Conservation (phyloP, 805 yeast genomes). For the Teunomyces kruisii region DNA sequence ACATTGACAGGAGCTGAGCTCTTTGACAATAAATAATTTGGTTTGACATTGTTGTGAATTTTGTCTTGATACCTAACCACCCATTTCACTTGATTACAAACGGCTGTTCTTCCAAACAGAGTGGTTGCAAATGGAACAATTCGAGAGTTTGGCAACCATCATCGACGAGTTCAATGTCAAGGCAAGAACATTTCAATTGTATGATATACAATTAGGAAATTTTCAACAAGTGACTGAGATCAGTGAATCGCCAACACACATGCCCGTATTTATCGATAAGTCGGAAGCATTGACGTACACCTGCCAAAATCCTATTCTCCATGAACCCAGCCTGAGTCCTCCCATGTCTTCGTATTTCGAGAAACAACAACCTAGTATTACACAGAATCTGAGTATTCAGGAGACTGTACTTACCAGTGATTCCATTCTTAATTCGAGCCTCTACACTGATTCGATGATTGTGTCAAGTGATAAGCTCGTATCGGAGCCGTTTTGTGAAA, state of each 20-base stretch:
- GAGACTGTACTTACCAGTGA: not conserved
- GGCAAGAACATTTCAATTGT: slow-evolving; percentile 13
- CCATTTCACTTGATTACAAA: not conserved
- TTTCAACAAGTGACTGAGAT: not conserved
- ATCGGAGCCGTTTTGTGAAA: slow-evolving; percentile 1
- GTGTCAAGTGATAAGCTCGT: slow-evolving; percentile 1
- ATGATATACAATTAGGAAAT: slow-evolving; percentile 7
- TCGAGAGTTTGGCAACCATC: slow-evolving; percentile 20
- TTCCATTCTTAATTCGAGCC: slow-evolving; percentile 3
- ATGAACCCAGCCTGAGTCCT: not conserved
- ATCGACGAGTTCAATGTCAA: slow-evolving; percentile 17
- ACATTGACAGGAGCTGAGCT: not conserved
- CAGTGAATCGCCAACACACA: not conserved
- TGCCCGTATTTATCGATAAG: slow-evolving; percentile 1
- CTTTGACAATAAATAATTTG: not conserved
- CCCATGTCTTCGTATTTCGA: not conserved
- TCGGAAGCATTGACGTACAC: not conserved
- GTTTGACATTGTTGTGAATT: not conserved
- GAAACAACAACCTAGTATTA: not conserved
- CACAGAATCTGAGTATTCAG: not conserved
- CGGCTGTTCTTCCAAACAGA: not conserved
- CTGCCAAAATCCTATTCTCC: not conserved
- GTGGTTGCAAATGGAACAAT: slow-evolving; percentile 16
- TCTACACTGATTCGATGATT: not conserved
- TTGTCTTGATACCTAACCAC: not conserved